Conservation (phyloP, 1,284 basidiomycete species). For the Porphyrellus sp. region DNA sequence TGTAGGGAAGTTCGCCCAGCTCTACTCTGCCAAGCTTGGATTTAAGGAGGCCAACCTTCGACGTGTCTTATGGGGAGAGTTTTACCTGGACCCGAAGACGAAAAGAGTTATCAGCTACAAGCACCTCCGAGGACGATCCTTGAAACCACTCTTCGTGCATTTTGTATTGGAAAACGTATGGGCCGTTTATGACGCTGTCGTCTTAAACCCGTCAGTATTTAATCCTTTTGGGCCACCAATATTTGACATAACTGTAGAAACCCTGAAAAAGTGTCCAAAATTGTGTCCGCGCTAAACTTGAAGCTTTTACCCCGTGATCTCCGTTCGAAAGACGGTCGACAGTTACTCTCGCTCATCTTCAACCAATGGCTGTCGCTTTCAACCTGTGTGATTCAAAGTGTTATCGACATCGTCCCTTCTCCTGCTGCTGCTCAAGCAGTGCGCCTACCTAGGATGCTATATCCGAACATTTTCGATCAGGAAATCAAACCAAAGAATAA, state of each 20-base stretch:
- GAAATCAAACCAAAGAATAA: constrained; percentile 66
- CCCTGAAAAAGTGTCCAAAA: constrained; percentile 85
- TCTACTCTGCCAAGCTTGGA: constrained; percentile 90
- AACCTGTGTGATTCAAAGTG: constrained; percentile 87
- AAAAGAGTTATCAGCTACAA: constrained; percentile 92
- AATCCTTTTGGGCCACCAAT: background rate
- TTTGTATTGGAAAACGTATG: constrained; percentile 98
- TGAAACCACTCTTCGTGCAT: constrained; percentile 98
- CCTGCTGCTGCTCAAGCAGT: constrained; percentile 80
- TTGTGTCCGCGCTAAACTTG: constrained; percentile 79
- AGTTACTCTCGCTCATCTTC: constrained; percentile 84
- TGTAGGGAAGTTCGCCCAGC: constrained; percentile 88
- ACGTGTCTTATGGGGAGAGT: constrained; percentile 95
- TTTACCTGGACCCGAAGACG: constrained; percentile 94
- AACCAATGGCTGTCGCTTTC: constrained; percentile 97
- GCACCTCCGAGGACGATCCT: constrained; percentile 77
- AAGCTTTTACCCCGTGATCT: constrained; percentile 89
- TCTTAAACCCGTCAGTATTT: constrained; percentile 77
- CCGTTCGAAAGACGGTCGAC: constrained; percentile 85
- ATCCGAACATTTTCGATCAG: constrained; percentile 70
- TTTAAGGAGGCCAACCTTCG: constrained; percentile 88
- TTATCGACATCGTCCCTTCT: constrained; percentile 90
- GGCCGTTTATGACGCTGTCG: constrained; percentile 90
- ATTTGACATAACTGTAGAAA: constrained; percentile 69
- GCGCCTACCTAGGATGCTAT: constrained; percentile 90